Evolutionary conservation across 257 asterid species (phyloP).

Genomic region (Plantago ovata): DNA sequence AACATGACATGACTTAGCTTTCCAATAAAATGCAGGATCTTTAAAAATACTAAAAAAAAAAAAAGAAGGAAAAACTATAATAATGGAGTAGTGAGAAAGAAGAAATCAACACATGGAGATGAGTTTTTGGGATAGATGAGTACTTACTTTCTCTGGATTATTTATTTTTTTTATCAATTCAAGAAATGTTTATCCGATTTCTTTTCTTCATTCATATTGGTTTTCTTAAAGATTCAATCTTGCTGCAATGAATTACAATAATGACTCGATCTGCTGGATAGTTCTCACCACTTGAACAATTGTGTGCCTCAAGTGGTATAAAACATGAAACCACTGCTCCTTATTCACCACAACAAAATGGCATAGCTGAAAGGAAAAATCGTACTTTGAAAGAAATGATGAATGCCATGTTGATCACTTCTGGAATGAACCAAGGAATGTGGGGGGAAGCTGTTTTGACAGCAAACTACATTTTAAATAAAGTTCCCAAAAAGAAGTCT

Average conservation of each 20-base stretch:
- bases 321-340: neutral
- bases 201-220: neutral
- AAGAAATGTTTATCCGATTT: neutral
- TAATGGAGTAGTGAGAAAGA: too few relatives aligned
- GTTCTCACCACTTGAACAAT: neutral
- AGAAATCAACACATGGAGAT: too few relatives aligned
- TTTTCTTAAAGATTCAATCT: neutral
- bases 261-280: neutral
- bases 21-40: too few relatives aligned
- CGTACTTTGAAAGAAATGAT: neutral
- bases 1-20: too few relatives aligned
- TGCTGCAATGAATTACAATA: slow-evolving; percentile 5
- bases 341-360: neutral
- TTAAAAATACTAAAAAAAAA: too few relatives aligned
- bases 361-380: slow-evolving; percentile 4
- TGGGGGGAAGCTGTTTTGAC: neutral
- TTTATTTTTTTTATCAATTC: neutral
- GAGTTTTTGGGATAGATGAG: too few relatives aligned
- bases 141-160: neutral
- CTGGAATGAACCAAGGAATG: neutral
- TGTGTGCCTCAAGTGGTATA: neutral
- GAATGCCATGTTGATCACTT: neutral
- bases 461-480: neutral
- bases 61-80: too few relatives aligned
- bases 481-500: neutral